Evolutionary conservation across 78 protist species (phyloP).

Genomic region (Dictyostelium firmibasis): DNA sequence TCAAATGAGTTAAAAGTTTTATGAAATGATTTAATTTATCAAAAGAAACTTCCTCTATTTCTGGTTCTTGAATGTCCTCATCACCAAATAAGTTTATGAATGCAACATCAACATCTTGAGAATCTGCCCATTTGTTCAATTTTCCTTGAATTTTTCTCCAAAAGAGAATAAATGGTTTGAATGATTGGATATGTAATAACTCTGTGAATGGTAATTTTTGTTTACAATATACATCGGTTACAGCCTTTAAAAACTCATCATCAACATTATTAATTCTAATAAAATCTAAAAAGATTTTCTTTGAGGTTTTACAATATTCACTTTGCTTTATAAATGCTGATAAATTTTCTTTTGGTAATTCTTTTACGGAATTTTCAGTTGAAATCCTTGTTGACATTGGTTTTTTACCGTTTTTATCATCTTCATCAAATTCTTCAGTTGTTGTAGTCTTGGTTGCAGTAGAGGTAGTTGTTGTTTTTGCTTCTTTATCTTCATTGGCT

Average conservation of each 20-base stretch:
- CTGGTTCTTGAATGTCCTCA: background rate
- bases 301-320: background rate
- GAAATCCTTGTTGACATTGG: background rate
- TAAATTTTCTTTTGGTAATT: background rate
- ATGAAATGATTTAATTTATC: background rate
- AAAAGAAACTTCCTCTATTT: background rate
- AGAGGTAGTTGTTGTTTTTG: background rate
- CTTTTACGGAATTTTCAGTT: background rate
- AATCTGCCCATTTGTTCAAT: constrained; percentile 1
- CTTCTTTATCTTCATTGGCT: background rate
- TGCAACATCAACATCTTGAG: background rate
- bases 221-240: background rate
- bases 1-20: background rate
- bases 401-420: background rate
- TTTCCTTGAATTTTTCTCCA: constrained; percentile 35
- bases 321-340: background rate
- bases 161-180: constrained; percentile 3
- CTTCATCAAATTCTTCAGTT: background rate
- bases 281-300: constrained; percentile 29
- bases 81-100: constrained; percentile 26
- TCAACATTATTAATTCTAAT: constrained; percentile 13
- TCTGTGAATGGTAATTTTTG: background rate
- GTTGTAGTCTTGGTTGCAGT: background rate
- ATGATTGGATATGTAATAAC: background rate
- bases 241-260: background rate